Evolutionary conservation across 169 alveolate species (phyloP).

Genomic region (Pseudocohnilembus persalinus): DNA sequence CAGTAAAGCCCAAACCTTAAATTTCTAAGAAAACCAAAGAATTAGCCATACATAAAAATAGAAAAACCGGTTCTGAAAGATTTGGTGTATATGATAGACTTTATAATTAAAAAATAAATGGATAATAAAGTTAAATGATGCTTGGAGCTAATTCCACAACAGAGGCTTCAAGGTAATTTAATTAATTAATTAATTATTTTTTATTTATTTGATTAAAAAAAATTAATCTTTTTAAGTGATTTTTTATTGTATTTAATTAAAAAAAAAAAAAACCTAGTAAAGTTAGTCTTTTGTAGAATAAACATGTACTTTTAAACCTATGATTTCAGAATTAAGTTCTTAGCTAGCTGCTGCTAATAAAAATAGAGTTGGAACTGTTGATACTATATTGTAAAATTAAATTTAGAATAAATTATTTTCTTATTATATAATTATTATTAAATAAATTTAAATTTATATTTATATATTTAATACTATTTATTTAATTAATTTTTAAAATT

Average conservation of each 20-base stretch:
- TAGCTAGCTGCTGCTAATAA: neutral
- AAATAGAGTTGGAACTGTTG: neutral
- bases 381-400: neutral
- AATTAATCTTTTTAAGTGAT: too few species aligned
- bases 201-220: too few species aligned
- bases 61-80: neutral
- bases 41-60: neutral
- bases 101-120: too few species aligned
- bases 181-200: too few species aligned
- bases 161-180: neutral
- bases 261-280: too few species aligned
- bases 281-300: neutral
- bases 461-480: too few species aligned
- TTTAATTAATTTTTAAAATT: too few species aligned
- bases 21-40: neutral
- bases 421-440: too few species aligned
- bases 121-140: neutral
- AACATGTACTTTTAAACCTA: neutral
- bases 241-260: too few species aligned
- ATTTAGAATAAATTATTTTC: too few species aligned
- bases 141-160: neutral
- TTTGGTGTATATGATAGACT: neutral
- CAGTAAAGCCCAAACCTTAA: neutral
- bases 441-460: too few species aligned
- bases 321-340: neutral